phyloP scores from a whole-genome alignment of 1,284 basidiomycete genomes.

The Cryptococcus neoformans region DNA sequence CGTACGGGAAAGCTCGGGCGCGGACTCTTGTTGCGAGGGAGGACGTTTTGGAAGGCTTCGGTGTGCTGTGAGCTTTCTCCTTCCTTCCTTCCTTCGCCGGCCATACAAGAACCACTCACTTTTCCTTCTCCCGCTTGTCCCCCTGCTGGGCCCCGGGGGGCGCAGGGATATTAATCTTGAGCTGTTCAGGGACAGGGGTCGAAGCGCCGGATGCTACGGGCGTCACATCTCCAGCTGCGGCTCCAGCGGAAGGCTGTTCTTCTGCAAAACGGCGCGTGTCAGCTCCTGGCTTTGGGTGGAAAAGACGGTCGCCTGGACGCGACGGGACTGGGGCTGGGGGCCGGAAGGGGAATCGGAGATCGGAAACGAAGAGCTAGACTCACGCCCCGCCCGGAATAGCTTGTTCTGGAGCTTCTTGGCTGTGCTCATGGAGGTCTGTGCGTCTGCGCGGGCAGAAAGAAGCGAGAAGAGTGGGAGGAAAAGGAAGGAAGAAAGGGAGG shows the following conservation, averaged over 20 bases:
- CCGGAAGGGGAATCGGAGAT: not conserved
- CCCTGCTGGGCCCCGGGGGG: conserved; percentile 46
- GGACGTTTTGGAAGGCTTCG: conserved; percentile 33
- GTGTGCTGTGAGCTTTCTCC: conserved; percentile 1
- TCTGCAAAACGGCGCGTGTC: not conserved
- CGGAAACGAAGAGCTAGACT: conserved; percentile 1
- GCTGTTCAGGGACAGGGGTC: conserved; percentile 30
- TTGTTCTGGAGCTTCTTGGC: conserved; percentile 69
- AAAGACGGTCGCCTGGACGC: too few relatives aligned
- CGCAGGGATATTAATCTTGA: conserved; percentile 79
- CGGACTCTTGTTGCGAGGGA: conserved; percentile 16
- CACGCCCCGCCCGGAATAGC: conserved; percentile 58
- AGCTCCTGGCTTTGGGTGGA: not conserved
- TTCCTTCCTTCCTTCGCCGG: not conserved
- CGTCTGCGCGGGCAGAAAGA: not conserved
- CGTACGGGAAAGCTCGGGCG: conserved; percentile 15
- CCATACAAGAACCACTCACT: conserved; percentile 22
- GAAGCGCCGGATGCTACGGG: conserved; percentile 22
- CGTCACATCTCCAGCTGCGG: conserved; percentile 1
- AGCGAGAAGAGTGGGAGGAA: not conserved
- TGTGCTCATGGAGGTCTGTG: conserved; percentile 31
- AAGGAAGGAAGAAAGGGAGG: not conserved
- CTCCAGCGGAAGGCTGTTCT: not conserved
- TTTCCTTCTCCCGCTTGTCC: conserved; percentile 53
- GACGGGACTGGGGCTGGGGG: not conserved